phyloP scores from a whole-genome alignment of 164 flowering plant genomes.

The Cinnamomum micranthum region DNA sequence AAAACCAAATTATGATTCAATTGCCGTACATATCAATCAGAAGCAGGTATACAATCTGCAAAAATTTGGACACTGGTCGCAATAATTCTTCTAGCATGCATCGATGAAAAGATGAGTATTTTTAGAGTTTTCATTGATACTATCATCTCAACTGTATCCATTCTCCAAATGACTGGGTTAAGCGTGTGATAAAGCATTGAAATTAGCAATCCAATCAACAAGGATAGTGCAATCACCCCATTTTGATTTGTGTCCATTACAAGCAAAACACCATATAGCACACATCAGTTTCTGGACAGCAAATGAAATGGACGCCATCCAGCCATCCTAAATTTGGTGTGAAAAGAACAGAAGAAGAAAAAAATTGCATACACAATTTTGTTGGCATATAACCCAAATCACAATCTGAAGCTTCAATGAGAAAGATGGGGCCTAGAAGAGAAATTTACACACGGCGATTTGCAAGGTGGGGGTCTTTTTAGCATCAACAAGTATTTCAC shows the following conservation, averaged over 20 bases:
- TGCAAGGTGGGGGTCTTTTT: background rate
- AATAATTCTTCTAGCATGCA: too few relatives aligned
- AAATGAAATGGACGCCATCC: background rate
- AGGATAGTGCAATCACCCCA: background rate
- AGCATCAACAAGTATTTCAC: background rate
- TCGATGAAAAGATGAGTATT: too few relatives aligned
- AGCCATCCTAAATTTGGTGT: background rate
- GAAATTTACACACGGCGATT: conserved; percentile 3
- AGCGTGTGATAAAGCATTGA: background rate
- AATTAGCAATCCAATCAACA: background rate
- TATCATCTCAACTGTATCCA: too few relatives aligned
- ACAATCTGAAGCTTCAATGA: background rate
- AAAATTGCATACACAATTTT: background rate
- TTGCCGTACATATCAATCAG: too few relatives aligned
- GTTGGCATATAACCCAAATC: background rate
- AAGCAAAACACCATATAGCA: background rate
- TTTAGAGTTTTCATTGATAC: too few relatives aligned
- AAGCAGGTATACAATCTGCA: too few relatives aligned
- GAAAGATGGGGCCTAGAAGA: background rate
- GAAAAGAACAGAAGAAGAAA: background rate
- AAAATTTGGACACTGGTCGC: too few relatives aligned
- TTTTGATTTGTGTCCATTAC: too few relatives aligned
- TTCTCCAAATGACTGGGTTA: background rate
- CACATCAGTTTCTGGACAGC: background rate
- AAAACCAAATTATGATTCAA: too few relatives aligned